phyloP scores from a whole-genome alignment of 2,329 filamentous ascomycete species.

The Claviceps spartinae region DNA sequence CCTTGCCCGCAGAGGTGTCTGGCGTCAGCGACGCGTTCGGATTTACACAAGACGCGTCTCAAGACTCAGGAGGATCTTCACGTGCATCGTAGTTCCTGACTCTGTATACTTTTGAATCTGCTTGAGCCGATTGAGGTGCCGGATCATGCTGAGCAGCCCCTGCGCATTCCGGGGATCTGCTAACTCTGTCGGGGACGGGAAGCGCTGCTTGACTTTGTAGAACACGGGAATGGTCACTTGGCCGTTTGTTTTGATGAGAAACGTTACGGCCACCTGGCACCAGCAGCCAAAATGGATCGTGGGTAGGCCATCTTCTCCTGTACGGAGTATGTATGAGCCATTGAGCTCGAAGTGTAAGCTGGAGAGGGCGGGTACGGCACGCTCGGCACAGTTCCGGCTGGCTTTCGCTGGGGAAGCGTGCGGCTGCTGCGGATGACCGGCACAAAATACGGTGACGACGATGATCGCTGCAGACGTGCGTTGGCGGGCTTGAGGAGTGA shows the following conservation, averaged over 20 bases:
- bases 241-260: constrained; percentile 71
- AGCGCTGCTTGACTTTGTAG: constrained; percentile 50
- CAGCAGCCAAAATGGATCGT: constrained; percentile 66
- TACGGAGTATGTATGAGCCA: no score
- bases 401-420: constrained; percentile 18
- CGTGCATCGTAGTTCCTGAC: constrained; percentile 34
- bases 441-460: constrained; percentile 21
- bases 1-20: constrained; percentile 1
- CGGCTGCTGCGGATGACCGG: constrained; percentile 7
- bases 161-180: constrained; percentile 33
- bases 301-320: constrained; percentile 68
- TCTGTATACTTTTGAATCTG: constrained; percentile 51
- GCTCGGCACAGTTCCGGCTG: constrained; percentile 34
- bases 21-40: not conserved
- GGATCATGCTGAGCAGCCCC: constrained; percentile 49
- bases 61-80: constrained; percentile 14
- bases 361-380: constrained; percentile 56
- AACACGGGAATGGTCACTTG: constrained; percentile 63
- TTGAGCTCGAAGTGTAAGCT: constrained; percentile 56
- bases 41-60: not conserved
- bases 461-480: constrained; percentile 10
- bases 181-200: constrained; percentile 52
- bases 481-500: not conserved
- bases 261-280: constrained; percentile 72
- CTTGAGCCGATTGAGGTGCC: constrained; percentile 51